Base-by-base conservation (phyloP, 2,329 filamentous ascomycete genomes). In the Leptodontidium sp. region DNA sequence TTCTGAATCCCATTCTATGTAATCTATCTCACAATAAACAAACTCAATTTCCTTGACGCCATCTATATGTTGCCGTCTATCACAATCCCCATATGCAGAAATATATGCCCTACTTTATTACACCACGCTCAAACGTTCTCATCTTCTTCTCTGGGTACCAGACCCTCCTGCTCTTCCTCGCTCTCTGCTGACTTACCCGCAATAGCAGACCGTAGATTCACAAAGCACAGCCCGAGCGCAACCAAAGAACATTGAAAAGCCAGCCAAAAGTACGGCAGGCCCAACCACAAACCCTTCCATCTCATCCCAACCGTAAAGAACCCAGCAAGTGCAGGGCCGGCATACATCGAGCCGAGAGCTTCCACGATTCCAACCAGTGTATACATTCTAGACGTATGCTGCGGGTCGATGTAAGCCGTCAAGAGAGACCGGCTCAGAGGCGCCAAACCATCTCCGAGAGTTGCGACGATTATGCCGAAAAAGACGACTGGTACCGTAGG, bases 191-290 rank as follows among this genome's bases (percentile, higher is more conserved):
- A 43, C 21, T 45, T 43, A 2, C 57, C 57, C 4, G 45, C 21
- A 29, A 59, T 43, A 24, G 57, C 35, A 59, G 57, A 43, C 12
- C 21, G 35, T 21, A 64, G n/a, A 43, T 64, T 52, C n/a, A 66
- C 64, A 53, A 66, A 66, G 9, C 29, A 55, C 35, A 66, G 26
- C 17, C 49, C 64, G 21, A 66, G 4, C 1, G 32, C 57, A 59
- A 61, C 53, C n/a, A 66, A n/a, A 14, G 17, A 43, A 26, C 43
- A 47, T 17, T 59, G 40, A 12, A 47, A 49, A 4, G 64, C 55
- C 29, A 66, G n/a, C 64, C 64, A 66, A 17, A 66, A 40, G 14
- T 66, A 66, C 15, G 64, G 64, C n/a, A 66, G 21, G 21, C 53
- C 64, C 24, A 66, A 14, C 64, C 64, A 66, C 9, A 66, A 24